Percentiles rank a stretch among this genome's conserved stretches.
phyloP scores from a whole-genome alignment of 768 basidiomycete species.

The Clitopilus hobsonii region DNA sequence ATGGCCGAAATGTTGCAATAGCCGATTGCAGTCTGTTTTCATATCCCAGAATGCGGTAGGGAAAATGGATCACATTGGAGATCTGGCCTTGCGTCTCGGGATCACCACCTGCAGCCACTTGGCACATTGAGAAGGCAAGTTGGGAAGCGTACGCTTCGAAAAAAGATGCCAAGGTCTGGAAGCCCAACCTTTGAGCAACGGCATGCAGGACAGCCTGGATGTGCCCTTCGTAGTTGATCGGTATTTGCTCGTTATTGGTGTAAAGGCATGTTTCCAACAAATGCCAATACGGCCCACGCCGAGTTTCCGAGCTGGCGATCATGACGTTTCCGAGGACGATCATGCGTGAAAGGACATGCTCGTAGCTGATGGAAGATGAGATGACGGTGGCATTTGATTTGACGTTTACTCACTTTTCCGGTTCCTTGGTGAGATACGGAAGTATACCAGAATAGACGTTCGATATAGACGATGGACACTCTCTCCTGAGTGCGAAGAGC shows the following conservation, averaged over 20 bases:
- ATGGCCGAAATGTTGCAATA: conserved; percentile 57
- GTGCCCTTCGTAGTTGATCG: conserved; percentile 31
- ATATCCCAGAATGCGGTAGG: conserved; percentile 76
- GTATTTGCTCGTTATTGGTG: conserved; percentile 6
- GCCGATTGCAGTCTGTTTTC: conserved; percentile 61
- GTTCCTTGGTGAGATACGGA: conserved; percentile 34
- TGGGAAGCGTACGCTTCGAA: conserved; percentile 79
- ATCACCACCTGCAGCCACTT: not conserved
- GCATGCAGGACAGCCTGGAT: conserved; percentile 51
- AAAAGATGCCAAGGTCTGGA: conserved; percentile 53
- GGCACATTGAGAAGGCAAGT: conserved; percentile 58
- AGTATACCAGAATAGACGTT: conserved; percentile 46
- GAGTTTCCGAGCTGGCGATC: conserved; percentile 69
- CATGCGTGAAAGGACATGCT: conserved; percentile 69
- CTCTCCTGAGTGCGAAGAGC: conserved; percentile 48
- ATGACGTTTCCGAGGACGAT: conserved; percentile 73
- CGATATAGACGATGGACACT: conserved; percentile 22
- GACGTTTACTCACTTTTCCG: conserved; percentile 52
- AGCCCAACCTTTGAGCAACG: conserved; percentile 64
- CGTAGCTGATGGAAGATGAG: conserved; percentile 53
- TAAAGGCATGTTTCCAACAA: conserved; percentile 66
- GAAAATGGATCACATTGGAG: conserved; percentile 56
- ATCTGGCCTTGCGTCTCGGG: conserved; percentile 25
- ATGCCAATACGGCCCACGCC: conserved; percentile 86
- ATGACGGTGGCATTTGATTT: too few relatives aligned